These are phyloP conservation scores for Neostapfia colusana DNA, from an alignment of 176 grass and related monocot species.

Conservation along the genomic window DNA sequence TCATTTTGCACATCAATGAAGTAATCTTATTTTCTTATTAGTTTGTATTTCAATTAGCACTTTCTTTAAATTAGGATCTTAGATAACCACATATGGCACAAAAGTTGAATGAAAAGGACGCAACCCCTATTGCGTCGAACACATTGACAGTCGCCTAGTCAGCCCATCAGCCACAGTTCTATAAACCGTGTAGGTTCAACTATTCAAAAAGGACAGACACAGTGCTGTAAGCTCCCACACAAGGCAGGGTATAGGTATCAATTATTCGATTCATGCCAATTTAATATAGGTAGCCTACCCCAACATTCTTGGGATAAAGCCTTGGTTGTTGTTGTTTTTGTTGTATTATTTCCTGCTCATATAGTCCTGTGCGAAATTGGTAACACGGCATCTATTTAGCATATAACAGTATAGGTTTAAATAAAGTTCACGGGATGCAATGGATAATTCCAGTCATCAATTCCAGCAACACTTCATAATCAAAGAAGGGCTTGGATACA, in stretches of 20 bases:
- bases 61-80: not conserved
- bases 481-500: not conserved
- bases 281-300: constrained; percentile 13
- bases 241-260: not conserved
- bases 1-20: constrained; percentile 1
- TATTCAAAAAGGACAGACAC: not conserved
- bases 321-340: no score
- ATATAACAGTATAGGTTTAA: not conserved
- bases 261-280: not conserved
- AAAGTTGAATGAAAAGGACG: not conserved
- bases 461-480: not conserved
- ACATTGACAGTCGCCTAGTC: not conserved
- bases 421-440: not conserved
- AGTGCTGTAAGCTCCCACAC: no score
- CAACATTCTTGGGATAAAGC: no score
- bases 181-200: not conserved
- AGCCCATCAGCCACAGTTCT: not conserved
- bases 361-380: not conserved
- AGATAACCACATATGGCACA: not conserved
- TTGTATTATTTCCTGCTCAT: not conserved
- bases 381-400: not conserved
- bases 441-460: not conserved
- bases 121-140: not conserved
- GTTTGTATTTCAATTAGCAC: not conserved
- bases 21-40: not conserved